Conservation (phyloP, 495 filamentous ascomycete species). For the Aspergillus coremiiformis region DNA sequence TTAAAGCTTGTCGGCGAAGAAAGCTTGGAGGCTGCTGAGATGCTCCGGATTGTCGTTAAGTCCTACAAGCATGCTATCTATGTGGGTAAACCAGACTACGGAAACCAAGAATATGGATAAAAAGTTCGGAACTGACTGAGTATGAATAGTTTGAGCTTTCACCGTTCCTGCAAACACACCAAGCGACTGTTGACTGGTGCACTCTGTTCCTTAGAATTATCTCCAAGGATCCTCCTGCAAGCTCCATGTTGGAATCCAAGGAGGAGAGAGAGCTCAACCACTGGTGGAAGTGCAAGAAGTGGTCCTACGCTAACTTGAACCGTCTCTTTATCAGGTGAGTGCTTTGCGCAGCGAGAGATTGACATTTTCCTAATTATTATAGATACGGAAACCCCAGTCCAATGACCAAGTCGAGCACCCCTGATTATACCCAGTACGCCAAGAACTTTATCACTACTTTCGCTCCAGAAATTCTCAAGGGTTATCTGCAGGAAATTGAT, state of each 20-base stretch:
- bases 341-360: slow-evolving; percentile 2
- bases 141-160: slow-evolving; percentile 72
- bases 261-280: slow-evolving; percentile 87
- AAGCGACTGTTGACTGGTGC: slow-evolving; percentile 88
- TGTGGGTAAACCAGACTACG: slow-evolving; percentile 47
- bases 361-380: slow-evolving; percentile 7
- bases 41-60: slow-evolving; percentile 91
- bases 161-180: slow-evolving; percentile 63
- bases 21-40: slow-evolving; percentile 89
- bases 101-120: background rate
- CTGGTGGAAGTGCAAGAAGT: slow-evolving; percentile 99
- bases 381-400: slow-evolving; percentile 84
- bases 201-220: slow-evolving; percentile 86
- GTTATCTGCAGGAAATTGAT: slow-evolving; percentile 86
- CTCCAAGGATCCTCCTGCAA: slow-evolving; percentile 72
- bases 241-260: slow-evolving; percentile 70
- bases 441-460: slow-evolving; percentile 88
- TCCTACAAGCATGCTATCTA: slow-evolving; percentile 96
- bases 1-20: slow-evolving; percentile 81
- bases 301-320: slow-evolving; percentile 96
- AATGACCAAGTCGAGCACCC: slow-evolving; percentile 56
- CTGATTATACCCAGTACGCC: slow-evolving; percentile 68
- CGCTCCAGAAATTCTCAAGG: slow-evolving; percentile 89
- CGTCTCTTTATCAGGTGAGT: slow-evolving; percentile 83
- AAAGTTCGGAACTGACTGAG: slow-evolving; percentile 15